Evolutionary conservation across 257 asterid genomes (phyloP).

Genomic region (Solanum peruvianum): DNA sequence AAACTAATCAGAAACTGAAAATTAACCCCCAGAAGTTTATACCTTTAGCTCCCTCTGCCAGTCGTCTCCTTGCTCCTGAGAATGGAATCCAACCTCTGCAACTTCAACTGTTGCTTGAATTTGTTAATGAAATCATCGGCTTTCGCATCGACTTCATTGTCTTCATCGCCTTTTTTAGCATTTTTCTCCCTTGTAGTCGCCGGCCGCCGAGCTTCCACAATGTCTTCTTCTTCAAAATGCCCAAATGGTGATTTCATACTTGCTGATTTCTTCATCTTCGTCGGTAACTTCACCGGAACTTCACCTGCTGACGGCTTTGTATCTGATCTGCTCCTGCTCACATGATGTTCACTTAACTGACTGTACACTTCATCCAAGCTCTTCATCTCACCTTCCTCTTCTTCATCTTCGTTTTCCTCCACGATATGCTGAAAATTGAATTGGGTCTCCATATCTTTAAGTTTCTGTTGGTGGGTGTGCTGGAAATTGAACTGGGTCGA

Average conservation of each 20-base stretch:
- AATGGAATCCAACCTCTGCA: slow-evolving; percentile 78
- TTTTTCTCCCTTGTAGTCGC: slow-evolving; percentile 44
- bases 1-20: slow-evolving; percentile 10
- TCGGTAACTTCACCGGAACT: slow-evolving; percentile 24
- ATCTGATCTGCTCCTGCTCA: slow-evolving; percentile 46
- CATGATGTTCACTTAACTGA: slow-evolving; percentile 18
- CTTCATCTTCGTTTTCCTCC: slow-evolving; percentile 12
- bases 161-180: slow-evolving; percentile 13
- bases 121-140: slow-evolving; percentile 77
- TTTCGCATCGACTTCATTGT: slow-evolving; percentile 59
- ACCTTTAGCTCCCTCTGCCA: slow-evolving; percentile 40
- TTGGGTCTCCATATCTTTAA: background rate
- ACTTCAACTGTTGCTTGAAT: slow-evolving; percentile 73
- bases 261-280: slow-evolving; percentile 50
- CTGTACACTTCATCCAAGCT: slow-evolving; percentile 58
- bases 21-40: slow-evolving; percentile 9
- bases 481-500: background rate
- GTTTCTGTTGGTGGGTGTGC: background rate
- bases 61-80: slow-evolving; percentile 63
- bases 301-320: slow-evolving; percentile 45
- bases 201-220: slow-evolving; percentile 56
- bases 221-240: slow-evolving; percentile 34
- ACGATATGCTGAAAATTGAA: slow-evolving; percentile 3
- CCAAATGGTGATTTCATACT: slow-evolving; percentile 35
- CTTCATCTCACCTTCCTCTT: slow-evolving; percentile 8